Base-by-base conservation (phyloP, 345 rosid species). In the Salix koriyanagi region DNA sequence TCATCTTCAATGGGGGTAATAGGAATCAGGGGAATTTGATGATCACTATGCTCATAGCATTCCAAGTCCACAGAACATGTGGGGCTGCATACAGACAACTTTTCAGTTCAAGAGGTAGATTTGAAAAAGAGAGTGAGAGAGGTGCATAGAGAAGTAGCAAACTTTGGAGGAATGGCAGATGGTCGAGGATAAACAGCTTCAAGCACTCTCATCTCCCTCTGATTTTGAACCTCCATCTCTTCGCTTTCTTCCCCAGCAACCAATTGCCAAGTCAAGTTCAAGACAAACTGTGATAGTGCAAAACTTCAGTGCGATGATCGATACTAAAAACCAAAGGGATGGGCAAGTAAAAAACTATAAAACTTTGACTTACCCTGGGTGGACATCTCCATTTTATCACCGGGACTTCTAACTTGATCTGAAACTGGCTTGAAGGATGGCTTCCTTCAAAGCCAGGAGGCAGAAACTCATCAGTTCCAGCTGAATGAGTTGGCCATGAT, bases 111-210 rank as follows among this genome's bases (percentile, higher is more conserved):
- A 37, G 67, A 66, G 70, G 21, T 23, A 34, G 25, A 34, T 39
- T 39, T 21, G 13, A 34, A 52, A 60, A 68, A 42, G 42, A 70
- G 34, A 39, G 11, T n/a, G 16, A 46, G 54, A 21, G 34, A 67
- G 44, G 79, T 52, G 61, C 77, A 21, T 61, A 80, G 77, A 65
- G 14, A 70, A 80, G 82, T 61, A 75, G 54, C 86, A 32, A 32
- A 96, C 99, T 96, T 87, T 77, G 83, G 86, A 79, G 99, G 99
- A 69, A 96, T 91, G 25, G 93, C 86, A 64, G 97, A 90, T 79
- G 95, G 87, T 7, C 94, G 92, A 25, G 99, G 99, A 84, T 93
- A 93, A 74, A 93, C 91, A 70, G 99, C 97, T 89, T 96, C 99
- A 54, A 96, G 92, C 80, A 92, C 91, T 82, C 97, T 91, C 84